Evolutionary conservation across 2,329 filamentous ascomycete genomes (phyloP).

Genomic region (Ploettnerulaceae sp.): DNA sequence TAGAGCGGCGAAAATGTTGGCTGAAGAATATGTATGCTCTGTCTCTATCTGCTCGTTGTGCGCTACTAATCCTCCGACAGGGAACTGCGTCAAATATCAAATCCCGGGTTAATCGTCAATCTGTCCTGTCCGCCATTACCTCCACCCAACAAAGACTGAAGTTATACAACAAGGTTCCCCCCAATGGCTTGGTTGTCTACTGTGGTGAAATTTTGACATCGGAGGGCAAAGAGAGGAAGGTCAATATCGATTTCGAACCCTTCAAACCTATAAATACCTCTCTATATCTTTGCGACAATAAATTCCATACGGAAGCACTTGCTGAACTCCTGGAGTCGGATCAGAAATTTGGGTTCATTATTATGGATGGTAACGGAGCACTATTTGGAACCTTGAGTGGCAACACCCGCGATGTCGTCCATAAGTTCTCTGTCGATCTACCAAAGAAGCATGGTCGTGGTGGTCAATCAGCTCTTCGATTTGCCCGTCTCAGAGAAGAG

Average conservation of each 20-base stretch:
- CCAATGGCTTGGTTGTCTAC: slow-evolving; percentile 96
- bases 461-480: slow-evolving; percentile 99
- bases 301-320: slow-evolving; percentile 97
- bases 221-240: slow-evolving; percentile 98
- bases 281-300: slow-evolving; percentile 99
- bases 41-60: slow-evolving; percentile 2
- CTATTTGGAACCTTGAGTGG: slow-evolving; percentile 95
- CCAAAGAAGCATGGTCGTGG: slow-evolving; percentile 99
- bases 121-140: slow-evolving; percentile 95
- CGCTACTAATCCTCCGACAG: slow-evolving; percentile 40
- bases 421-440: slow-evolving; percentile 97
- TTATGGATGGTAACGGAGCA: slow-evolving; percentile 99
- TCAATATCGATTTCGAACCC: slow-evolving; percentile 99
- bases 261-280: slow-evolving; percentile 99
- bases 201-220: slow-evolving; percentile 99
- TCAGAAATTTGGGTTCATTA: slow-evolving; percentile 98
- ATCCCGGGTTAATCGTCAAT: slow-evolving; percentile 97
- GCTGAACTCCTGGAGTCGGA: slow-evolving; percentile 97
- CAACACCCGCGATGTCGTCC: slow-evolving; percentile 92
- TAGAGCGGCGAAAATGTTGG: slow-evolving; percentile 97
- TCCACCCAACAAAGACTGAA: slow-evolving; percentile 99
- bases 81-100: slow-evolving; percentile 99
- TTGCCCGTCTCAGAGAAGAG: slow-evolving; percentile 97
- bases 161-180: slow-evolving; percentile 97
- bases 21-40: slow-evolving; percentile 90